These are phyloP conservation scores for Ananas comosus DNA, from an alignment of 176 grass and related monocot genomes.

Conservation along the genomic window DNA sequence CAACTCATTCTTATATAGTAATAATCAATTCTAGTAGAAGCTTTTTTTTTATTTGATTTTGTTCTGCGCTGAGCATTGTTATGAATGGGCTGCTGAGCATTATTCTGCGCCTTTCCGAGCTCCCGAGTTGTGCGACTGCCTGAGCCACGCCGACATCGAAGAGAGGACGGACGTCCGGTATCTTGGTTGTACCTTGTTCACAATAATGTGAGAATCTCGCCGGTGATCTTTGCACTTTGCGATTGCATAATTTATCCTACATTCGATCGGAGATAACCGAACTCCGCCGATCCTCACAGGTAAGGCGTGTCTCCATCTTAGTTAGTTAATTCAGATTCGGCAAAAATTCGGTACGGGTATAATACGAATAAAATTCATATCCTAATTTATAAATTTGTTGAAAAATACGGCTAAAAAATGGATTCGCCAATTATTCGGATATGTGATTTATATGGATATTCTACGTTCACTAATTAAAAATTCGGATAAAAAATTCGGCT, in stretches of 20 bases:
- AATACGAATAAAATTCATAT: too few species aligned
- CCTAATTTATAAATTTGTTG: too few species aligned
- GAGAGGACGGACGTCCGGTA: conserved; percentile 20
- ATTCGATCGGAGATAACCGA: background rate
- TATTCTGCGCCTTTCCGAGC: conserved; percentile 19
- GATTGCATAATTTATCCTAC: too few species aligned
- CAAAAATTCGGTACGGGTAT: too few species aligned
- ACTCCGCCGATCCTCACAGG: background rate
- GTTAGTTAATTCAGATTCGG: too few species aligned
- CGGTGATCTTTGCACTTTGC: background rate
- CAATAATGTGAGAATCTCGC: conserved; percentile 13
- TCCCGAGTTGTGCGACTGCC: conserved; percentile 23
- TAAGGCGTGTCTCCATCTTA: conserved; percentile 17
- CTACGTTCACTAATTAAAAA: too few species aligned
- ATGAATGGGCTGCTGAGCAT: conserved; percentile 23
- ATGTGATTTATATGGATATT: too few species aligned
- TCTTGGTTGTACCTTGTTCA: conserved; percentile 15
- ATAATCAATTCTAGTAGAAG: background rate
- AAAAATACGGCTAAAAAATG: too few species aligned
- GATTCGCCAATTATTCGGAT: too few species aligned
- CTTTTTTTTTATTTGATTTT: background rate
- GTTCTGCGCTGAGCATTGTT: too few species aligned
- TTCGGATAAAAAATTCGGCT: too few species aligned
- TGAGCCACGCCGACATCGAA: conserved; percentile 14
- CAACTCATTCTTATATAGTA: too few species aligned